phyloP scores from a whole-genome alignment of 345 rosid species.

The Populus nigra region DNA sequence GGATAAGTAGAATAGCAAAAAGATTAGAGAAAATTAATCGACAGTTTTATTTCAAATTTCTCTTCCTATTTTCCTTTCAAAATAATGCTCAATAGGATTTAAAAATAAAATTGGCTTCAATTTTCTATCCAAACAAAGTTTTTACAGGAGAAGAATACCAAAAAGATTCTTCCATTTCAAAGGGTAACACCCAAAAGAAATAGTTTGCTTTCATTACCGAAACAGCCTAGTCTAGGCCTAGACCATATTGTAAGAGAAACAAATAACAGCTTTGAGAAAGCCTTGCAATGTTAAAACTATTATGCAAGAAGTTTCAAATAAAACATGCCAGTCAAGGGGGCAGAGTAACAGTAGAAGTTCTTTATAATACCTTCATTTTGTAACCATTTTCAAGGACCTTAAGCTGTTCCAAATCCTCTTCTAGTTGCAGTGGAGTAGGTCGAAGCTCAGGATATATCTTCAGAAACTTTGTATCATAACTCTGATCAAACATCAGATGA shows the following conservation, averaged over 20 bases:
- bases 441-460: constrained; percentile 76
- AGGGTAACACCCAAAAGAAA: neutral
- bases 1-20: too few species aligned
- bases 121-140: neutral
- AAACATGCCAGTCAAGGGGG: neutral
- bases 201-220: neutral
- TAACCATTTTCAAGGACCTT: constrained; percentile 96
- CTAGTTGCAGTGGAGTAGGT: constrained; percentile 84
- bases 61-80: neutral
- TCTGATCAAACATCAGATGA: constrained; percentile 40
- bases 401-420: constrained; percentile 96
- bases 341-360: neutral
- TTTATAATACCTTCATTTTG: constrained; percentile 82
- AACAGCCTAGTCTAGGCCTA: neutral
- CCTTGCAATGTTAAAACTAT: neutral
- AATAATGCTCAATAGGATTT: neutral
- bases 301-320: neutral
- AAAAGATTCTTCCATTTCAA: neutral
- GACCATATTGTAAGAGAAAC: neutral
- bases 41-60: neutral
- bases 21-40: neutral
- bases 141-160: neutral
- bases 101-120: neutral
- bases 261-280: neutral
- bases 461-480: constrained; percentile 84